Evolutionary conservation across 2,329 filamentous ascomycete genomes (phyloP), one percentile per base, ranked within the genome.

Genomic region (Trichoderma sp.): DNA sequence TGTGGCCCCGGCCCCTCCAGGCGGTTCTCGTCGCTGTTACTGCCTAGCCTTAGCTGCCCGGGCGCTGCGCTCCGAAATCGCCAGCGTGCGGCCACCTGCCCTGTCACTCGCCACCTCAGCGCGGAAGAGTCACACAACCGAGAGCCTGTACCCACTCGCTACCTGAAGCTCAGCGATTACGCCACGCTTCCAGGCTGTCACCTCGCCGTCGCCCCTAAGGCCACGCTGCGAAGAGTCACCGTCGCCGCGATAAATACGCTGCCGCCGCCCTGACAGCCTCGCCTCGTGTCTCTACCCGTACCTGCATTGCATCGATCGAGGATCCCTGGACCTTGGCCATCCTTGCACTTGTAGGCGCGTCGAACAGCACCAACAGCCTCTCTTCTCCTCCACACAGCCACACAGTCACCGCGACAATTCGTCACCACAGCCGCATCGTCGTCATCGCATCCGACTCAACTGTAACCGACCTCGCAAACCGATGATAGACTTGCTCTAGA

Each of bases 21-120:
- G 64, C 64, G 34, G 59, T 58, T 58, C 69, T 54, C 65, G 21
- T 70, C 52, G 59, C 69, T 69, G 68, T 59, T 65, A 69, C 68
- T 69, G 68, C 68, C 64, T 61, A 67, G 55, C 55, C 43, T 26
- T 60, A 39, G 63, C 68, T 68, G 64, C 68, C 30, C 54, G 74
- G 76, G 75, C 75, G 72, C 64, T 51, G 54, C 69, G 74, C 77
- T 79, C 79, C 79, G 78, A 79, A 78, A 76, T 79, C 79, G 78
- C 78, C 78, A 78, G 70, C 72, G 74, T 73, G 74, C 74, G 73
- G 73, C 75, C 75, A 76, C 75, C 73, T 75, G 72, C 72, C 75
- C 75, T 73, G 76, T 76, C 76, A 73, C 49, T 78, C 74, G 77
- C 77, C 76, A 77, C 79, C 78, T 76, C 79, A 75, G 74, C 68